Evolutionary conservation across 2,329 filamentous ascomycete genomes (phyloP).

Genomic region (Colletotrichum graminicola): DNA sequence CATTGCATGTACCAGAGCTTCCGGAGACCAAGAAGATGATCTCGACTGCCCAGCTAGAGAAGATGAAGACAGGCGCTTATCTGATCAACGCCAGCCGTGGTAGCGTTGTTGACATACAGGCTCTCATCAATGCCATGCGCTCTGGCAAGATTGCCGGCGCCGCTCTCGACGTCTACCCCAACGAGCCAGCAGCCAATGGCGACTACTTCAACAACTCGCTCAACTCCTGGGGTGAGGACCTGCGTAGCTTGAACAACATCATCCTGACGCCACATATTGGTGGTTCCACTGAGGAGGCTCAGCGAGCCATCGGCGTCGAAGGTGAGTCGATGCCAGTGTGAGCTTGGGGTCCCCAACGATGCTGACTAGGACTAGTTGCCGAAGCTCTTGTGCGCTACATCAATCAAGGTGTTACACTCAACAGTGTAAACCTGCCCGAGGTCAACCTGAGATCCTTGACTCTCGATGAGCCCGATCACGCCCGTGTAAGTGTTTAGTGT

Average conservation of each 20-base stretch:
- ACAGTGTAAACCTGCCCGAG: slow-evolving; percentile 97
- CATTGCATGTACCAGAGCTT: slow-evolving; percentile 93
- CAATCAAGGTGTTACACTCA: slow-evolving; percentile 91
- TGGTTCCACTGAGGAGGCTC: slow-evolving; percentile 96
- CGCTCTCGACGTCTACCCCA: slow-evolving; percentile 95
- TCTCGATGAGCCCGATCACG: slow-evolving; percentile 88
- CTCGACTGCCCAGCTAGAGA: slow-evolving; percentile 78
- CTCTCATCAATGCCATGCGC: slow-evolving; percentile 88
- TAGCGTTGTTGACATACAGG: slow-evolving; percentile 93
- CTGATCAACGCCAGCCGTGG: slow-evolving; percentile 96
- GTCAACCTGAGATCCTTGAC: slow-evolving; percentile 91
- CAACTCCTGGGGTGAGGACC: slow-evolving; percentile 87
- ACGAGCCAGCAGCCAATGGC: slow-evolving; percentile 93
- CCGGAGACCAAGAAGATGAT: slow-evolving; percentile 96
- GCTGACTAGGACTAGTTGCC: slow-evolving; percentile 66
- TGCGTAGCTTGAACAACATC: slow-evolving; percentile 88
- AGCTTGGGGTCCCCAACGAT: not conserved
- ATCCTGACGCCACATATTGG: slow-evolving; percentile 98
- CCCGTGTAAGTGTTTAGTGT: slow-evolving; percentile 69
- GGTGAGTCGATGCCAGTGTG: slow-evolving; percentile 53
- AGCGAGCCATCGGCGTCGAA: slow-evolving; percentile 95
- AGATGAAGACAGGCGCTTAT: slow-evolving; percentile 95
- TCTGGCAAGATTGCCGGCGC: slow-evolving; percentile 90
- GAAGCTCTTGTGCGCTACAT: slow-evolving; percentile 93
- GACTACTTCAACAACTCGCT: slow-evolving; percentile 91